Conservation (phyloP, 345 rosid genomes). For the Hevea brasiliensis region DNA sequence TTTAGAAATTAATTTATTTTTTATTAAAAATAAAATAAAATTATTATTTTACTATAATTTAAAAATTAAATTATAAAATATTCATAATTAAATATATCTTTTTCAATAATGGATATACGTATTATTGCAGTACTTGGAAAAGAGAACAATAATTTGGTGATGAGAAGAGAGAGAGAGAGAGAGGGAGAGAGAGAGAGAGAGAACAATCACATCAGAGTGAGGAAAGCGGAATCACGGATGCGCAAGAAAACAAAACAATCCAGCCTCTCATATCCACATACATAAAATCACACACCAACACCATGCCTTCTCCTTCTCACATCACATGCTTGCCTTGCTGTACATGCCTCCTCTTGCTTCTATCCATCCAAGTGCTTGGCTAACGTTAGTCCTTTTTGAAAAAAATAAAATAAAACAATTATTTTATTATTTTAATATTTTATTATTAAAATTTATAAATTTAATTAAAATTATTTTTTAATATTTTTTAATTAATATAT, state of each 20-base stretch:
- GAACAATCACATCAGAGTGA: conserved; percentile 35
- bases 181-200: conserved; percentile 2
- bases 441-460: too few relatives aligned
- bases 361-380: too few relatives aligned
- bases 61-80: too few relatives aligned
- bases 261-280: conserved; percentile 21
- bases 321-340: conserved; percentile 42
- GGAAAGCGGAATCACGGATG: conserved; percentile 35
- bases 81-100: too few relatives aligned
- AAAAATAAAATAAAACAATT: too few relatives aligned
- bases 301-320: conserved; percentile 10
- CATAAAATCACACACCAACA: not conserved
- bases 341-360: not conserved
- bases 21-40: too few relatives aligned
- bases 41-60: too few relatives aligned
- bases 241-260: conserved; percentile 34
- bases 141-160: not conserved
- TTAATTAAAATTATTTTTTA: too few relatives aligned
- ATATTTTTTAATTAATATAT: too few relatives aligned
- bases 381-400: too few relatives aligned
- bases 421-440: too few relatives aligned
- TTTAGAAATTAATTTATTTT: too few relatives aligned
- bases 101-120: not conserved
- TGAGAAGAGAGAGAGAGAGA: not conserved
- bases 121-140: not conserved